Evolutionary conservation across 2,329 filamentous ascomycete species (phyloP), one percentile per base, ranked within the genome.

Genomic region (Exophiala dermatitidis): DNA sequence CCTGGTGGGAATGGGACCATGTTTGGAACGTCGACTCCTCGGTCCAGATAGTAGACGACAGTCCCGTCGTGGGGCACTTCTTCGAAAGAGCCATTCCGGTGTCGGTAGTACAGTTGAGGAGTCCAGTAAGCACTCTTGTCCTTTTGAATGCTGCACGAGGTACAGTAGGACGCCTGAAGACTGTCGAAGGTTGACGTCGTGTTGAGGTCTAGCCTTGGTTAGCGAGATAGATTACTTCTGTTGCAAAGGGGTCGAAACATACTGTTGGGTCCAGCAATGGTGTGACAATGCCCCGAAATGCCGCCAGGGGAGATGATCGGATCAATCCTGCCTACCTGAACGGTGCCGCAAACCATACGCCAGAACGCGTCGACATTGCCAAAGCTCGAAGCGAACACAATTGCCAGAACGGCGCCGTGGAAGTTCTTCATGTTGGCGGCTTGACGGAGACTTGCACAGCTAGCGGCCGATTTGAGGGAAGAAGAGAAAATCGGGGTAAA

Each of bases 81-180:
- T 31, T 50, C 46, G 41, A 53, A 63, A 8, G 59, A 45, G 12
- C 85, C 80, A 62, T 86, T 85, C 5, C 71, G 65, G 64, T 89
- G 79, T 65, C 83, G 70, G 69, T 94, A 95, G 73, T 91, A 90
- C 57, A 94, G 65, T 1, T 79, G 72, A 0, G 89, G 90, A 45
- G 83, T 82, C 87, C 89, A 95, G 73, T 95, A 95, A 29, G 83
- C 84, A 26, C 88, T 94, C 72, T 83, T 85, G 72, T 95, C 90
- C 70, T 91, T 77, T 40, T 76, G 82, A 38, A 94, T 85, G 52
- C 78, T 81, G 68, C 89, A 95, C 5, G 88, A 90, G 1, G 88
- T 93, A 72, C 90, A 95, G 58, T 81, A 72, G 42, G 78, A 82
- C 10, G 65, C 70, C 3, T 76, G 65, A 9, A 95, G 77, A 38